Conservation (phyloP, 805 yeast genomes). For the Wickerhamomyces bisporus region DNA sequence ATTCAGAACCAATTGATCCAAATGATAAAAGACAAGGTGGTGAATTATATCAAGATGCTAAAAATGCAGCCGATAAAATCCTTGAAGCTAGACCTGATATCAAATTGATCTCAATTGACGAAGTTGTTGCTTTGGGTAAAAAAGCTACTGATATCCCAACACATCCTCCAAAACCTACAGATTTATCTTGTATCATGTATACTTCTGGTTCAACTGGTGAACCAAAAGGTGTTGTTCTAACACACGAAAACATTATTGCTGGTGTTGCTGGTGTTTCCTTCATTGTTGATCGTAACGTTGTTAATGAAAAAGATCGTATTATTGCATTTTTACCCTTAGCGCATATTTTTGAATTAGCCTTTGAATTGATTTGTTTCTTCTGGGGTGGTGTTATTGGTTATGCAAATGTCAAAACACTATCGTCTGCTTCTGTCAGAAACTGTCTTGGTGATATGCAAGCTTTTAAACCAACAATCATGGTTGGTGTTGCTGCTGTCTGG, state of each 20-base stretch:
- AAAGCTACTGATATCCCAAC: conserved; percentile 34
- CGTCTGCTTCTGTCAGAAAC: conserved; percentile 75
- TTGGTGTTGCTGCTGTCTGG: conserved; percentile 99
- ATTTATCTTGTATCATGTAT: conserved; percentile 60
- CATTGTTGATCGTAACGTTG: conserved; percentile 47
- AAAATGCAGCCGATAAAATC: conserved; percentile 53
- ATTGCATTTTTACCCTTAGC: conserved; percentile 93
- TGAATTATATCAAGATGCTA: conserved; percentile 51
- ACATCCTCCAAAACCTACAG: conserved; percentile 42
- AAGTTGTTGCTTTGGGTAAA: conserved; percentile 60
- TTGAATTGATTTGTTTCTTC: conserved; percentile 71
- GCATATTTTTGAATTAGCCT: conserved; percentile 88
- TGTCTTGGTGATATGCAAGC: conserved; percentile 85
- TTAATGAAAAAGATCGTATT: conserved; percentile 60
- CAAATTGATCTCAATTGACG: conserved; percentile 57
- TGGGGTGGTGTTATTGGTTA: conserved; percentile 93
- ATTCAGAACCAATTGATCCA: conserved; percentile 55
- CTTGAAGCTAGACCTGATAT: conserved; percentile 71
- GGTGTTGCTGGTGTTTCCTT: conserved; percentile 81
- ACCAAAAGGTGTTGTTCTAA: conserved; percentile 71
- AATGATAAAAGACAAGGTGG: conserved; percentile 64
- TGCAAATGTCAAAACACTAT: conserved; percentile 86
- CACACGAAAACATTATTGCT: conserved; percentile 65
- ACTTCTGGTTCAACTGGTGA: conserved; percentile 77
- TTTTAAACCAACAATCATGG: conserved; percentile 90